Evolutionary conservation across 164 flowering plant genomes (phyloP), one percentile per base, ranked within the genome.

Genomic region (Berberis vulgaris): DNA sequence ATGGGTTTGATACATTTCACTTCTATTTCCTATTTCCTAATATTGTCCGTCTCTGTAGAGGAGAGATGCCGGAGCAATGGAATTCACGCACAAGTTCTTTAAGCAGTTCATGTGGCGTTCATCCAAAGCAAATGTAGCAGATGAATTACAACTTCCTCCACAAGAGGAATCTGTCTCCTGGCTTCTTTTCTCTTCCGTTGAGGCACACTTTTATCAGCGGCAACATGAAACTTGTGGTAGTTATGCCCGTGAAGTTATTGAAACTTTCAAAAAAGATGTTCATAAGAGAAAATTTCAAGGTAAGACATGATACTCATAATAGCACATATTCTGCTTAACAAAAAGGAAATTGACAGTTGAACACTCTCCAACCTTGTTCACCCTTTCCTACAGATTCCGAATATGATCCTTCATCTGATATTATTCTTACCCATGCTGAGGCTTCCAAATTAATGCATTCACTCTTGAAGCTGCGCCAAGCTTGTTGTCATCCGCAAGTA

Each of bases 401-500:
- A 55, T 63, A 73, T 63, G 79, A 75, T 72, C 66, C 62, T 65
- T 65, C 77, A 42, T 69, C 64, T 65, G 84, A 88, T 69, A 73
- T 47, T 72, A 67, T 78, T 57, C 80, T 94, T 66, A 84, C 89
- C 54, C 91, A 84, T 63, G 53, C 52, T 13, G 98, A 90, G 71
- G 93, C 96, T 61, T 76, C 87, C 54, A 94, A 90, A 79, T 83
- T 94, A 61, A 74, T 94, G 62, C 83, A 77, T 61, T 86, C 98
- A 63, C 92, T 94, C 68, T 76, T 94, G 78, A 94, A 90, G 83
- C 91, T 94, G 78, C 97, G 98, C 40, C 98, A 94, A 69, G 98
- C 98, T 40, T 94, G 97, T 69, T 94, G 98, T 61, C 98, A 94
- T 73, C 98, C 98, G 77, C 98, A 94, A 85, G 95, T 94, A 8